phyloP scores from a whole-genome alignment of 2,329 filamentous ascomycete genomes.

The Paradendryphiella salina region DNA sequence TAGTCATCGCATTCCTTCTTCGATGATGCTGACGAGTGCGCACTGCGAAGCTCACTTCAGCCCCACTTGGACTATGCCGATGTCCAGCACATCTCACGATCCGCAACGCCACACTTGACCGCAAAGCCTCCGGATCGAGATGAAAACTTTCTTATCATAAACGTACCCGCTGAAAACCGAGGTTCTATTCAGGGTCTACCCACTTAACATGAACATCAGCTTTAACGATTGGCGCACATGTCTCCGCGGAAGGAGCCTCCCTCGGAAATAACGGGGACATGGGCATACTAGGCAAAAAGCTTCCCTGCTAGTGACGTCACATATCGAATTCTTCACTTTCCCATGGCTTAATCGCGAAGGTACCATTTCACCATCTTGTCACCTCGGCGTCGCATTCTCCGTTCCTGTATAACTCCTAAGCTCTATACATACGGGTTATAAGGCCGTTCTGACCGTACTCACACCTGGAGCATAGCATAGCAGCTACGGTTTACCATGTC shows the following conservation, averaged over 20 bases:
- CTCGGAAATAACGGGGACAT: slow-evolving; percentile 3
- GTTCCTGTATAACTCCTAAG: not conserved
- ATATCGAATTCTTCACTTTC: slow-evolving; percentile 29
- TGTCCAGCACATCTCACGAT: slow-evolving; percentile 7
- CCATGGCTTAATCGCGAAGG: slow-evolving; percentile 12
- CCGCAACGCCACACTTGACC: slow-evolving; percentile 5
- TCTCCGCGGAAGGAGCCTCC: not conserved
- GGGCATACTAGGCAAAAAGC: slow-evolving; percentile 16
- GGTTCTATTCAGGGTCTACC: not conserved
- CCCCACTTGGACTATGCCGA: slow-evolving; percentile 6
- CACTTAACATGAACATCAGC: slow-evolving; percentile 2
- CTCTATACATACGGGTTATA: not conserved
- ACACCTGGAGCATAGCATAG: not conserved
- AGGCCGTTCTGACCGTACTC: not conserved
- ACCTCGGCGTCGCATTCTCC: not conserved
- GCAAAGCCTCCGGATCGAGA: slow-evolving; percentile 8
- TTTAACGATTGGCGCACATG: slow-evolving; percentile 4
- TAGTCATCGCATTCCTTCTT: not conserved
- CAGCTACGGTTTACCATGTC: slow-evolving; percentile 12
- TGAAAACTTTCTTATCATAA: slow-evolving; percentile 4
- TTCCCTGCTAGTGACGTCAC: slow-evolving; percentile 26
- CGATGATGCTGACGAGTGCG: not conserved
- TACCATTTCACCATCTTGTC: slow-evolving; percentile 2
- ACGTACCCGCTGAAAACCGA: not conserved
- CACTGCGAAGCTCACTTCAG: not conserved